Conservation (phyloP, 208 protist species). For the Spongospora subterranea region DNA sequence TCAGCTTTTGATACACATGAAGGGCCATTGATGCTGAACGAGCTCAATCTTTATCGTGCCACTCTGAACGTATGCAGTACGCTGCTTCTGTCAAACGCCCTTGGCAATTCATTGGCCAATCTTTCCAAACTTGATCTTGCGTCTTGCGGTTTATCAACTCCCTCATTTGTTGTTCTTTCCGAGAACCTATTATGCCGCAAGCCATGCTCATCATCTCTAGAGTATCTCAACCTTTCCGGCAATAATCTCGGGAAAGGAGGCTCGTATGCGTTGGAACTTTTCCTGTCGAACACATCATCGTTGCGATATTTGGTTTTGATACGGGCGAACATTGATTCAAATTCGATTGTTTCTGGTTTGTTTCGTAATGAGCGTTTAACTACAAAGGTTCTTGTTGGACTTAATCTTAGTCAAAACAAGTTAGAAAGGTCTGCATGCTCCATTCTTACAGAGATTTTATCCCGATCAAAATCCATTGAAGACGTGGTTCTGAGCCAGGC, state of each 20-base stretch:
- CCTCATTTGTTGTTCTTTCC: not conserved
- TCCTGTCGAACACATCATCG: not conserved
- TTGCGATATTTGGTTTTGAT: constrained; percentile 18
- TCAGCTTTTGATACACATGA: not conserved
- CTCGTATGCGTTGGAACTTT: not conserved
- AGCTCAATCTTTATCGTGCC: not conserved
- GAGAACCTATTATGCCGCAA: not conserved
- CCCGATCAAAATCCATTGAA: not conserved
- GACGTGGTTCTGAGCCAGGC: not conserved
- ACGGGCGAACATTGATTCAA: not conserved
- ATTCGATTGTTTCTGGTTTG: not conserved
- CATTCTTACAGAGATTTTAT: not conserved
- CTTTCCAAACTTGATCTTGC: constrained; percentile 27
- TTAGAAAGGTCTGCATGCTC: not conserved
- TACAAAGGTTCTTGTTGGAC: not conserved
- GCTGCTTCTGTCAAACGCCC: not conserved
- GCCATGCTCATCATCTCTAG: not conserved
- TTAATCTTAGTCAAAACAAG: constrained; percentile 6
- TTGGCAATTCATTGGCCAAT: not conserved
- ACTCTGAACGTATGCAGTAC: not conserved
- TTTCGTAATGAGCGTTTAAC: not conserved
- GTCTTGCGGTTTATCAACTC: not conserved
- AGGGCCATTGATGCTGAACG: not conserved
- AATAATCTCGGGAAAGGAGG: not conserved
- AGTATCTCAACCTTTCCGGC: not conserved